Percentiles rank a stretch among this genome's conserved stretches.
Conservation (phyloP, 2,329 filamentous ascomycete species). For the Hypoxylon sp. region DNA sequence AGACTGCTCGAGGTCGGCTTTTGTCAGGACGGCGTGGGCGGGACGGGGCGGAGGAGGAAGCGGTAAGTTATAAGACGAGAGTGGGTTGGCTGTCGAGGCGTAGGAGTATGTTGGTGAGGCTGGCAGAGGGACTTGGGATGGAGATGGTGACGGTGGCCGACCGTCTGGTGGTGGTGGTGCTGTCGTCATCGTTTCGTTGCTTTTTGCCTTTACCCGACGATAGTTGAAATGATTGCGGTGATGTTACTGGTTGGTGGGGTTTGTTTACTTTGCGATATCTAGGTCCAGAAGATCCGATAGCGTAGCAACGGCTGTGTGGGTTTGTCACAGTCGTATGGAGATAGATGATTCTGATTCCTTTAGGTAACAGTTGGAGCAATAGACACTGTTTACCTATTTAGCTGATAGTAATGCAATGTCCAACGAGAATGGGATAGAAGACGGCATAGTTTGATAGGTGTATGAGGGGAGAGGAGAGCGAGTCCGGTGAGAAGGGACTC, state of each 20-base stretch:
- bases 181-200: constrained; percentile 34
- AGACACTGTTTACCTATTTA: constrained; percentile 16
- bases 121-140: constrained; percentile 73
- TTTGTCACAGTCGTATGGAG: constrained; percentile 7
- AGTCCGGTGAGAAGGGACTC: background rate
- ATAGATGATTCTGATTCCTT: constrained; percentile 18
- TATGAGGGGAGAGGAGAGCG: background rate
- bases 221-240: constrained; percentile 17
- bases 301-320: constrained; percentile 31
- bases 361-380: constrained; percentile 7
- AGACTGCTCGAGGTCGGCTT: constrained; percentile 73
- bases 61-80: constrained; percentile 72
- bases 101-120: constrained; percentile 75
- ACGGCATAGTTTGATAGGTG: constrained; percentile 8
- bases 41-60: constrained; percentile 72
- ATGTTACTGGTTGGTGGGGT: constrained; percentile 36
- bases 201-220: constrained; percentile 2
- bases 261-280: constrained; percentile 40
- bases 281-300: constrained; percentile 17
- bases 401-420: constrained; percentile 21
- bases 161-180: constrained; percentile 18
- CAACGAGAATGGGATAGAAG: constrained; percentile 9
- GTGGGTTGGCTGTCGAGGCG: constrained; percentile 72
- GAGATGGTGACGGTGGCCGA: constrained; percentile 64
- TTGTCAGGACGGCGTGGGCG: constrained; percentile 72